Base-by-base conservation (phyloP, 805 yeast species). In the Wickerhamomyces mucosus region DNA sequence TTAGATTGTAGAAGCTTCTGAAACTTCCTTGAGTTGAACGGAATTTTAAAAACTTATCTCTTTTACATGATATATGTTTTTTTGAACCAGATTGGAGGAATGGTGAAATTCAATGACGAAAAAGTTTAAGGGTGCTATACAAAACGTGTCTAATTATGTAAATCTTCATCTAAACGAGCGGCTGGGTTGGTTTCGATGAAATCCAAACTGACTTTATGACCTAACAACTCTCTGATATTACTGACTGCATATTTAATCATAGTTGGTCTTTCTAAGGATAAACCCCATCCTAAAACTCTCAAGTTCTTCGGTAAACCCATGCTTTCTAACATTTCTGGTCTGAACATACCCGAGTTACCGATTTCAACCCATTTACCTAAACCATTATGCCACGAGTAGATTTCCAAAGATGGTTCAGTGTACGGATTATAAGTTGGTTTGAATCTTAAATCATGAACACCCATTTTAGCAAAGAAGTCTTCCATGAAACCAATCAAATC, bases 361-460 rank as follows among this genome's bases (percentile, higher is more conserved):
- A 92, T 89, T 68, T 92, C 99, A 41, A 92, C 98, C 98, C 98
- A 94, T 59, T 85, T 92, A 47, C 71, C 78, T 50, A 92, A 71
- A 31, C 96, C 96, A 48, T 75, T 78, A 63, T 92, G 99, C 81
- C 84, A 92, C 30, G 96, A 92, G 59, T 80, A 92, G 45, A 92
- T 92, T 67, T 92, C 99, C 74, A 92, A 73, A 7, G 95, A 83
- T 36, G 99, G 99, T 63, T 92, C 99, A 36, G 99, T 92, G 72
- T 92, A 92, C 37, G 99, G 99, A 62, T 92, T 92, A 65, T 92
- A 92, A 24, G 99, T 94, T 43, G 99, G 96, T 67, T 92, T 92
- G 76, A 92, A 92, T 63, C 97, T 80, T 51, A 92, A 72, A 46
- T 86, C 80, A 45, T 78, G 75, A 37, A 94, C 98, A 56, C 98